phyloP scores from a whole-genome alignment of 2,329 filamentous ascomycete genomes.

The Aureobasidium musti region DNA sequence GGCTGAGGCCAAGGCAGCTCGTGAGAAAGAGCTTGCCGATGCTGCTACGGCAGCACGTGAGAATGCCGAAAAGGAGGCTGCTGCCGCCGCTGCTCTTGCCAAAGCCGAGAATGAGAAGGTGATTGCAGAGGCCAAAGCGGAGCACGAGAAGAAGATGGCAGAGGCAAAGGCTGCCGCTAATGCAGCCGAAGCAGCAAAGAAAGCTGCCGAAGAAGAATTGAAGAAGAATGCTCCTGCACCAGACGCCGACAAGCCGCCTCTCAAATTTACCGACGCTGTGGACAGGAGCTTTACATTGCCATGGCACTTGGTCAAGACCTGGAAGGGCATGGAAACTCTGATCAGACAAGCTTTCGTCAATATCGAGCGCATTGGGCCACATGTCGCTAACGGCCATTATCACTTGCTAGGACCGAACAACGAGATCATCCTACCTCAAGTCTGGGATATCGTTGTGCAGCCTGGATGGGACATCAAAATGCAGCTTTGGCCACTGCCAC shows the following conservation, averaged over 20 bases:
- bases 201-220: conserved; percentile 51
- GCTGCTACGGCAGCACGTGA: conserved; percentile 50
- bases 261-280: conserved; percentile 89
- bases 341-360: conserved; percentile 55
- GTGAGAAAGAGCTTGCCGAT: conserved; percentile 46
- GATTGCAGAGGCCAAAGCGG: conserved; percentile 40
- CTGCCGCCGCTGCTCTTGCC: conserved; percentile 36
- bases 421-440: conserved; percentile 53
- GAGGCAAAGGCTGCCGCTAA: conserved; percentile 54
- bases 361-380: conserved; percentile 50
- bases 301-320: conserved; percentile 77
- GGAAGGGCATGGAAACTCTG: conserved; percentile 52
- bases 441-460: conserved; percentile 53
- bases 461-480: conserved; percentile 53
- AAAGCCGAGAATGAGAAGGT: conserved; percentile 51
- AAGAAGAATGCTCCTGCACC: conserved; percentile 52
- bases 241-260: conserved; percentile 67
- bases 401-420: conserved; percentile 52
- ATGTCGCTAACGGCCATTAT: conserved; percentile 51
- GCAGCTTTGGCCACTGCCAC: conserved; percentile 52
- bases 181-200: conserved; percentile 54
- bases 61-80: conserved; percentile 44
- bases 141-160: conserved; percentile 57
- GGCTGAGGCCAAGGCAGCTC: conserved; percentile 49
- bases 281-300: conserved; percentile 92